Base-by-base conservation (phyloP, 768 basidiomycete genomes). In the Macrolepiota dolichaula region DNA sequence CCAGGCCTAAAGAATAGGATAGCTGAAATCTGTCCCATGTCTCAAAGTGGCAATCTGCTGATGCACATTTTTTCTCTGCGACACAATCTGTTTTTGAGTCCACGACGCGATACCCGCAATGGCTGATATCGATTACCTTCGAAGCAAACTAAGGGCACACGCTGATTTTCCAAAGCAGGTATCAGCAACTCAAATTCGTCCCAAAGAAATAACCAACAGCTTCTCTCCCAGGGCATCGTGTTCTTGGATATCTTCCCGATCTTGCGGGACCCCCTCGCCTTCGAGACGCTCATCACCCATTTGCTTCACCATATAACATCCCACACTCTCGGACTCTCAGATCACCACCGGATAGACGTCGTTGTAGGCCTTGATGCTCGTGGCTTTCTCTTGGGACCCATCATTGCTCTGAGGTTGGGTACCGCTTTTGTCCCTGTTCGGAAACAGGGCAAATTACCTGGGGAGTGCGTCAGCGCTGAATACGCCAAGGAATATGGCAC, bases 211-310 rank as follows among this genome's bases (percentile, higher is more conserved):
- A 13, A 49, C 10, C 5, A 51, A 6, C 38, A 42, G 29, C 40
- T 25, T 57, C 11, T 25, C 44, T 32, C 3, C 10, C 67, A 96
- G 92, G 96, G 96, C 12, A 85, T 99, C 70, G 81, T 81, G 51
- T 99, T 99, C 75, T 78, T 96, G 59, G 97, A 99, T 74, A 92
- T 98, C 67, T 95, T 98, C 74, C 97, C 97, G 11, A 81, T 98
- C 71, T 82, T 99, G 17, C 85, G 89, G 15, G 80, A 93, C 69
- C 97, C 96, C 11, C 67, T 90, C 57, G 88, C 87, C 3, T 92
- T 96, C 70, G 96, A 98, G 77, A 87, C 90, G 0, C 83, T 98
- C 42, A 89, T 97, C 71, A 93, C 94, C 12, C 89, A 97, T 71
- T 80, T 98, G 62, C 72, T 92, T 55, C 83, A 96, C 74, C 96